Percentiles rank a stretch among this genome's conserved stretches.
Evolutionary conservation across 345 rosid genomes (phyloP).

Genomic region (Ailanthus altissimus): DNA sequence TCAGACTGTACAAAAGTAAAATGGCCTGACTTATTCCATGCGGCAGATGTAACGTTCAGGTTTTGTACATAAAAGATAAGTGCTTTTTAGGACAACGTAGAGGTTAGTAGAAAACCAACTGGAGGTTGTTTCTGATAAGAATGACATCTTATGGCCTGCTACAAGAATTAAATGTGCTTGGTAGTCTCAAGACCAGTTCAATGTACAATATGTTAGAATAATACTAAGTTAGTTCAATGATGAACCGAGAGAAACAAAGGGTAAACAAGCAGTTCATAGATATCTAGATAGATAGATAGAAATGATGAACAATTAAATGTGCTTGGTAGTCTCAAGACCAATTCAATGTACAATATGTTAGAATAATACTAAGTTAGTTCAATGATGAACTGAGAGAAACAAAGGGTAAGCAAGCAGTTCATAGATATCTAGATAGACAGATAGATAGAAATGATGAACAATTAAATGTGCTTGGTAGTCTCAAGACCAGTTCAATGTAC

Average conservation of each 20-base stretch:
- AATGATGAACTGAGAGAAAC: neutral
- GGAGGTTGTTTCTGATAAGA: too few relatives aligned
- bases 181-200: neutral
- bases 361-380: neutral
- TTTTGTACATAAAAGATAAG: neutral
- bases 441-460: too few relatives aligned
- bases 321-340: neutral
- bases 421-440: too few relatives aligned
- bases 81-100: neutral
- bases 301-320: neutral
- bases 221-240: neutral
- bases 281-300: too few relatives aligned
- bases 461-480: neutral
- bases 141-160: neutral
- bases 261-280: neutral
- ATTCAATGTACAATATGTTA: neutral
- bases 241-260: neutral
- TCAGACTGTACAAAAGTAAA: conserved; percentile 55
- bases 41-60: neutral
- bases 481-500: neutral
- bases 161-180: neutral
- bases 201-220: neutral
- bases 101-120: neutral
- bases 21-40: conserved; percentile 5
- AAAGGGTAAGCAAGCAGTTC: neutral